Evolutionary conservation across 2,329 filamentous ascomycete species (phyloP).

Genomic region (Fusarium protoensiforme): DNA sequence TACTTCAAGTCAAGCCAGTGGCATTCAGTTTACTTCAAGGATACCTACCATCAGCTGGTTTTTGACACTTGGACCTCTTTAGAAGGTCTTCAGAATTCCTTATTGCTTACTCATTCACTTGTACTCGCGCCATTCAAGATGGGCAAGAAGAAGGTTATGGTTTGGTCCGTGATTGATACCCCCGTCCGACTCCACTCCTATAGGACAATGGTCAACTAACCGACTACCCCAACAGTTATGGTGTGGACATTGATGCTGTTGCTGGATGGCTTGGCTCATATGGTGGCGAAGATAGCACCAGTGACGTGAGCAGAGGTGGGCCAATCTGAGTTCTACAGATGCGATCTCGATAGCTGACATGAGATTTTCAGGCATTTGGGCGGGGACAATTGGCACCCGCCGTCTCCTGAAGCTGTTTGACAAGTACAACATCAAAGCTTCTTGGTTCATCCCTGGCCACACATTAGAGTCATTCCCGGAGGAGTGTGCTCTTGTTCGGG

Average conservation of each 20-base stretch:
- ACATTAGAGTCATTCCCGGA: slow-evolving; percentile 62
- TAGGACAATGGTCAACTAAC: background rate
- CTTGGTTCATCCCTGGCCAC: slow-evolving; percentile 63
- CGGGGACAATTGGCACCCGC: slow-evolving; percentile 74
- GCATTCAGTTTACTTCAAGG: background rate
- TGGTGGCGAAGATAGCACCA: slow-evolving; percentile 78
- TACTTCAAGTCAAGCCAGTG: background rate
- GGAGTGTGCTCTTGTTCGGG: slow-evolving; percentile 57
- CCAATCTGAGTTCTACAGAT: background rate
- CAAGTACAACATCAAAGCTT: slow-evolving; percentile 77
- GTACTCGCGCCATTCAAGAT: slow-evolving; percentile 26
- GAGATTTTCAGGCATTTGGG: slow-evolving; percentile 51
- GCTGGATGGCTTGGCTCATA: slow-evolving; percentile 84
- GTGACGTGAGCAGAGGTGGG: slow-evolving; percentile 76
- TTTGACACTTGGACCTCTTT: background rate
- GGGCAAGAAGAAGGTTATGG: slow-evolving; percentile 52
- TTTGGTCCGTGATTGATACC: slow-evolving; percentile 18
- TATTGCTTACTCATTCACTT: background rate
- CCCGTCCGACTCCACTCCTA: background rate
- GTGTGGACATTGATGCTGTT: slow-evolving; percentile 80
- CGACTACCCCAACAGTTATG: slow-evolving; percentile 59
- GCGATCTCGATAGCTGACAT: slow-evolving; percentile 43
- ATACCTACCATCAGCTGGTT: background rate
- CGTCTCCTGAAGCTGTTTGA: slow-evolving; percentile 77
- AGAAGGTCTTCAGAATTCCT: background rate